Evolutionary conservation across 257 asterid species (phyloP), one percentile per base, ranked within the genome.

Genomic region (Petunia secreta): DNA sequence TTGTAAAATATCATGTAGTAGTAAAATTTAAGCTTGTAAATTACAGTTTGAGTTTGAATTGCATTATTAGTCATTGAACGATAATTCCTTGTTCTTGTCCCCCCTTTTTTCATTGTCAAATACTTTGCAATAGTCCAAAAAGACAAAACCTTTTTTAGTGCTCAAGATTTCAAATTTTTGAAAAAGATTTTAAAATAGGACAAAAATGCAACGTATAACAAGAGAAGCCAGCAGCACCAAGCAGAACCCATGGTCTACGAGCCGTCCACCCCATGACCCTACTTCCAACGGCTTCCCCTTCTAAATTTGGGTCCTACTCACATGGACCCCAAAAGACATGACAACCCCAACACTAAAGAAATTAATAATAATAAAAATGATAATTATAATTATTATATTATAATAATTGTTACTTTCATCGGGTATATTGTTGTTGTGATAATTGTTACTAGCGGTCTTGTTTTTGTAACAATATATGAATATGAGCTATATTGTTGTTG

Each of bases 151-250:
- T 7, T 11, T 25, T 71, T 71, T 34, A 60, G 60, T 50, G 46
- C 77, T 71, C 62, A 71, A 71, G 77, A 50, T 10, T 71, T 71
- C 60, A 48, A 71, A 48, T 0, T 4, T 69, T 46, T 16, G 48
- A 69, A 69, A 57, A 4, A 46, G 2, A 16, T 46, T 9, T 2
- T 40, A 3, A 25, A 46, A 71, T 5, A 71, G 44, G 77, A 71
- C 77, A 71, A 71, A 71, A 71, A 10, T 71, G 40, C 60, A 71
- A 71, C 36, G 77, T 71, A 48, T 13, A 48, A n/a, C 10, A 66
- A 25, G 6, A n/a, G 16, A 1, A 46, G 0, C 43, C 58, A 69
- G n/a, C 59, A 8, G 10, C 8, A 48, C 60, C 77, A 71, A 66
- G 25, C 50, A 64, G 39, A 64, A 16, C 41, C 15, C 15, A 41